Conservation (phyloP, 345 rosid species). For the Conringia planisiliqua region DNA sequence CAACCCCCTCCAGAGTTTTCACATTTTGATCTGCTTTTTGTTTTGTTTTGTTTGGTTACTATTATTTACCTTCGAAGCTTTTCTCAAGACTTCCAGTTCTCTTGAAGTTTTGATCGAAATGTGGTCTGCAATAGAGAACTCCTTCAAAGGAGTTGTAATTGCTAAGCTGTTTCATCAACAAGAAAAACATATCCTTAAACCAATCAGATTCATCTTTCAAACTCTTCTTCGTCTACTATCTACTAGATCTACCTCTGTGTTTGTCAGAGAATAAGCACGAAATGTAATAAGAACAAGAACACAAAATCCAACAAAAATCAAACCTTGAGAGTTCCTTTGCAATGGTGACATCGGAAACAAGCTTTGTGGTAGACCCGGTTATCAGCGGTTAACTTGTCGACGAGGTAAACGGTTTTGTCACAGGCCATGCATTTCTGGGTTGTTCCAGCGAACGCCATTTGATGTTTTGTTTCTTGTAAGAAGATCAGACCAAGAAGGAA, state of each 20-base stretch:
- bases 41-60: background rate
- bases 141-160: conserved; percentile 99
- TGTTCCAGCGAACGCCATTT: conserved; percentile 99
- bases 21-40: background rate
- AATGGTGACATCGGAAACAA: conserved; percentile 98
- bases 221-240: background rate
- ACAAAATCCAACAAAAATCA: background rate
- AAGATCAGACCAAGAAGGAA: conserved; percentile 14
- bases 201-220: conserved; percentile 4
- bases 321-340: conserved; percentile 99
- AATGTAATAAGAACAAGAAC: background rate
- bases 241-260: conserved; percentile 18
- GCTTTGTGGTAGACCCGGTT: conserved; percentile 88
- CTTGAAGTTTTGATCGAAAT: conserved; percentile 92
- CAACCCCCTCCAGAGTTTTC: background rate
- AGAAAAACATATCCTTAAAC: background rate
- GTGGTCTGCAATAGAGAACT: conserved; percentile 94
- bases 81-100: conserved; percentile 98
- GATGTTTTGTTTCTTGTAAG: background rate
- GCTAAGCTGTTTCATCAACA: conserved; percentile 65
- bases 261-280: background rate
- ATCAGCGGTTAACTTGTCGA: conserved; percentile 96
- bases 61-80: conserved; percentile 80
- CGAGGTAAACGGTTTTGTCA: conserved; percentile 93
- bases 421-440: conserved; percentile 99